These are phyloP conservation scores for Xylaria flabelliformis DNA, from an alignment of 495 filamentous ascomycete species.

Conservation along the genomic window DNA sequence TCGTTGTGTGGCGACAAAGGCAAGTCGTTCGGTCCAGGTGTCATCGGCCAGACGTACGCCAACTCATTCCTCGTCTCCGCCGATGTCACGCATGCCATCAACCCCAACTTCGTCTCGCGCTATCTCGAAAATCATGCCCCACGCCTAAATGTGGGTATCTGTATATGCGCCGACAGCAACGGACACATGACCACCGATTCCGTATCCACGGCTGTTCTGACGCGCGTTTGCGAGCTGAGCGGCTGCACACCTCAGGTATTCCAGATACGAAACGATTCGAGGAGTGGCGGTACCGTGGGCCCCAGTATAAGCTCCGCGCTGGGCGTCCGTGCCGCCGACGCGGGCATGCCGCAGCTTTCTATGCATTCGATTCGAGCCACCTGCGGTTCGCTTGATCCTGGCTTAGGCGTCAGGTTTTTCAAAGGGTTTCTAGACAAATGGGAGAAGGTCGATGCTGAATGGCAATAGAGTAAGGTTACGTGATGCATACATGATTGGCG, in stretches of 20 bases:
- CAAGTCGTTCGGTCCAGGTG: conserved; percentile 62
- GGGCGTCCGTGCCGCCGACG: conserved; percentile 86
- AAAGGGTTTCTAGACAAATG: conserved; percentile 89
- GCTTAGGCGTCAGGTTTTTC: conserved; percentile 85
- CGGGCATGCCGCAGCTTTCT: conserved; percentile 87
- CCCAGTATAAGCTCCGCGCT: conserved; percentile 84
- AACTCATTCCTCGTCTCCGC: conserved; percentile 92
- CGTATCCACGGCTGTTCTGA: conserved; percentile 76
- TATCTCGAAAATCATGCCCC: conserved; percentile 88
- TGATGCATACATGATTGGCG: no score
- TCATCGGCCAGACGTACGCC: conserved; percentile 83
- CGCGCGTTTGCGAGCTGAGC: conserved; percentile 72
- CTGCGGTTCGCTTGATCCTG: conserved; percentile 84
- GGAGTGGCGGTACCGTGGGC: conserved; percentile 92
- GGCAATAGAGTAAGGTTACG: conserved; percentile 50
- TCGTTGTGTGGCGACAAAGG: conserved; percentile 54
- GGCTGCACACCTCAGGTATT: conserved; percentile 81
- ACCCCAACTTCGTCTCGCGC: conserved; percentile 84
- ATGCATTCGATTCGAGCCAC: conserved; percentile 97
- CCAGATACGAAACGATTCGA: conserved; percentile 90
- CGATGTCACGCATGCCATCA: conserved; percentile 92
- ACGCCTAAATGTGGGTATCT: conserved; percentile 85
- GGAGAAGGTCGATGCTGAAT: conserved; percentile 87
- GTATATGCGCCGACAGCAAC: conserved; percentile 85
- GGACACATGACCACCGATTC: conserved; percentile 93